Conservation (phyloP, 2,329 filamentous ascomycete species). For the Truncatella angustata region DNA sequence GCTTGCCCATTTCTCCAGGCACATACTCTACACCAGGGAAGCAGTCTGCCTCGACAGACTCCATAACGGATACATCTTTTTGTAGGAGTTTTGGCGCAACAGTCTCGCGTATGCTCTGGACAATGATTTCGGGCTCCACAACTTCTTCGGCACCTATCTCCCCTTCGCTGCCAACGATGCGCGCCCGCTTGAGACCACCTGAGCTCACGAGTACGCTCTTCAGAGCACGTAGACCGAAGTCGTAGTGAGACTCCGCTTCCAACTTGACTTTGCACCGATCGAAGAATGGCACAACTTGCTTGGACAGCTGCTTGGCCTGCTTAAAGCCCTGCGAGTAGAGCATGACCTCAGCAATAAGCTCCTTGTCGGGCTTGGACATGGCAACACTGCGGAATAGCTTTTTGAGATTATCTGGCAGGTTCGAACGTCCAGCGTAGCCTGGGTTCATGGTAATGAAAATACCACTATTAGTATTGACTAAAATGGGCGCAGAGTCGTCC, state of each 20-base stretch:
- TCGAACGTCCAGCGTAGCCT: conserved; percentile 96
- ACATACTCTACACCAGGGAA: conserved; percentile 95
- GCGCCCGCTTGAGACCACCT: conserved; percentile 86
- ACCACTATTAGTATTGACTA: conserved; percentile 87
- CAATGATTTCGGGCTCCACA: conserved; percentile 94
- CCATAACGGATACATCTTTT: conserved; percentile 86
- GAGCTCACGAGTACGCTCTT: conserved; percentile 99
- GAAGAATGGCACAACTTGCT: conserved; percentile 97
- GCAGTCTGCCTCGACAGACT: conserved; percentile 74
- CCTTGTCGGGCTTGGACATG: conserved; percentile 99
- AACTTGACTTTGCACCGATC: conserved; percentile 79
- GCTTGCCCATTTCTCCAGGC: conserved; percentile 76
- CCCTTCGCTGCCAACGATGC: conserved; percentile 60
- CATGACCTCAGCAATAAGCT: conserved; percentile 99
- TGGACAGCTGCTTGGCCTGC: conserved; percentile 88
- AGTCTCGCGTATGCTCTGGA: conserved; percentile 96
- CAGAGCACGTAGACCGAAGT: conserved; percentile 94
- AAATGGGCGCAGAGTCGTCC: conserved; percentile 71
- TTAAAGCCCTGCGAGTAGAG: conserved; percentile 99
- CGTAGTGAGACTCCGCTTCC: conserved; percentile 97
- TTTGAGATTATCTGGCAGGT: conserved; percentile 97
- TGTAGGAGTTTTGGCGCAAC: conserved; percentile 97
- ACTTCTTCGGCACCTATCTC: conserved; percentile 64
- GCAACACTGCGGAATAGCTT: conserved; percentile 98
- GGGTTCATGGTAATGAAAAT: conserved; percentile 99